Percentiles rank a stretch among this genome's conserved stretches.
phyloP scores from a whole-genome alignment of 352 stramenopile species.

The Chrysophaeum taylorii region DNA sequence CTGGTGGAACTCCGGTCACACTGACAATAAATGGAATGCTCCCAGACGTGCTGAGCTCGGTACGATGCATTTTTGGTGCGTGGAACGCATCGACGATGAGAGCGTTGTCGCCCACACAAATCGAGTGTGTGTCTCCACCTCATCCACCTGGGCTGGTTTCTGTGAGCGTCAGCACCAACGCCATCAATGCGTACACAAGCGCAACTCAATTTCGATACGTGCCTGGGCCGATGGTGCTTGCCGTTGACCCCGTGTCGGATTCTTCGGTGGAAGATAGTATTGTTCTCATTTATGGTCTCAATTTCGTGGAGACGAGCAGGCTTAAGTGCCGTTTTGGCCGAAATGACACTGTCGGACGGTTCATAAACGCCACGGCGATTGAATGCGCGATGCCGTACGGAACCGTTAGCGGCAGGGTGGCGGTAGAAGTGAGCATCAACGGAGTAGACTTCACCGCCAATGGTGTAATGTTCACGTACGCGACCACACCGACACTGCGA shows the following conservation, averaged over 20 bases:
- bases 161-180: slow-evolving; percentile 8
- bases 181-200: neutral
- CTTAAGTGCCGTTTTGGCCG: slow-evolving; percentile 22
- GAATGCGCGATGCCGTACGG: slow-evolving; percentile 17
- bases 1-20: slow-evolving; percentile 49
- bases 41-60: too few species aligned
- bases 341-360: slow-evolving; percentile 21
- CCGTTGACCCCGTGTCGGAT: slow-evolving; percentile 22
- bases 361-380: slow-evolving; percentile 24
- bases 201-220: slow-evolving; percentile 3
- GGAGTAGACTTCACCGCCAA: slow-evolving; percentile 34
- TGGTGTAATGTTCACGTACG: slow-evolving; percentile 16
- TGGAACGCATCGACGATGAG: too few species aligned
- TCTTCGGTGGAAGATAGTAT: slow-evolving; percentile 16
- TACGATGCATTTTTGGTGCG: too few species aligned
- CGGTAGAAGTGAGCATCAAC: slow-evolving; percentile 23
- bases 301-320: slow-evolving; percentile 18
- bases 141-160: neutral
- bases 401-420: neutral
- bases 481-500: slow-evolving; percentile 7
- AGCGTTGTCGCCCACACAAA: neutral
- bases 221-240: slow-evolving; percentile 8
- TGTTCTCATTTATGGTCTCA: slow-evolving; percentile 26
- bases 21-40: too few species aligned
- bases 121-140: neutral